Percentiles rank a stretch among this genome's conserved stretches.
Evolutionary conservation across 1,284 basidiomycete genomes (phyloP).

Genomic region (Rhodotorula glutinis): DNA sequence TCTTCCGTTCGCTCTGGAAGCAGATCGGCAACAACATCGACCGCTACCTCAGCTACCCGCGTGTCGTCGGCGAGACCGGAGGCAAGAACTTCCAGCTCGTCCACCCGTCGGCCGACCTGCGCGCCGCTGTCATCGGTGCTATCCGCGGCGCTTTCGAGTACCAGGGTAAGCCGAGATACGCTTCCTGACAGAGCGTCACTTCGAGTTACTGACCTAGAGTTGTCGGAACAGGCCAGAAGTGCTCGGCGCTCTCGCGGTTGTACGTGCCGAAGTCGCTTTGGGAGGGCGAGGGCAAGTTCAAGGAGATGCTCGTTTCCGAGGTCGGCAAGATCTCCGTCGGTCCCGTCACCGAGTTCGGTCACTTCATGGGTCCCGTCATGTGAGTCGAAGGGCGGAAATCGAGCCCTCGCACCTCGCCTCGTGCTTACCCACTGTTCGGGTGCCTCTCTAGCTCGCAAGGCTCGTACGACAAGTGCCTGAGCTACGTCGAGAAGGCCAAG

Average conservation of each 20-base stretch:
- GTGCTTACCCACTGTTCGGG: neutral
- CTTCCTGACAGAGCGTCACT: neutral
- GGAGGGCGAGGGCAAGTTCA: slow-evolving; percentile 66
- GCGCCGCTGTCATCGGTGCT: slow-evolving; percentile 82
- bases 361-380: slow-evolving; percentile 97
- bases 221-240: slow-evolving; percentile 73
- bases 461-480: slow-evolving; percentile 82
- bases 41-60: slow-evolving; percentile 80
- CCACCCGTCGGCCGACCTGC: slow-evolving; percentile 80
- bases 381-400: slow-evolving; percentile 49
- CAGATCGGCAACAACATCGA: slow-evolving; percentile 86
- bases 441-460: slow-evolving; percentile 60
- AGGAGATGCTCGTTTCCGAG: slow-evolving; percentile 70
- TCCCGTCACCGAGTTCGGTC: slow-evolving; percentile 67
- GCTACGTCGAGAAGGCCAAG: slow-evolving; percentile 85
- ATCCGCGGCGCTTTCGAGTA: slow-evolving; percentile 94
- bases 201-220: neutral
- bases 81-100: slow-evolving; percentile 98
- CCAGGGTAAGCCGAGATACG: slow-evolving; percentile 60
- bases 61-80: slow-evolving; percentile 89
- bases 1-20: slow-evolving; percentile 96
- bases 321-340: slow-evolving; percentile 83
- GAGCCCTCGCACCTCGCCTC: no score
- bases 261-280: slow-evolving; percentile 87
- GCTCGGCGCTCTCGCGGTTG: slow-evolving; percentile 84